Evolutionary conservation across 2,329 filamentous ascomycete genomes (phyloP).

Genomic region (Penicillium olsonii): DNA sequence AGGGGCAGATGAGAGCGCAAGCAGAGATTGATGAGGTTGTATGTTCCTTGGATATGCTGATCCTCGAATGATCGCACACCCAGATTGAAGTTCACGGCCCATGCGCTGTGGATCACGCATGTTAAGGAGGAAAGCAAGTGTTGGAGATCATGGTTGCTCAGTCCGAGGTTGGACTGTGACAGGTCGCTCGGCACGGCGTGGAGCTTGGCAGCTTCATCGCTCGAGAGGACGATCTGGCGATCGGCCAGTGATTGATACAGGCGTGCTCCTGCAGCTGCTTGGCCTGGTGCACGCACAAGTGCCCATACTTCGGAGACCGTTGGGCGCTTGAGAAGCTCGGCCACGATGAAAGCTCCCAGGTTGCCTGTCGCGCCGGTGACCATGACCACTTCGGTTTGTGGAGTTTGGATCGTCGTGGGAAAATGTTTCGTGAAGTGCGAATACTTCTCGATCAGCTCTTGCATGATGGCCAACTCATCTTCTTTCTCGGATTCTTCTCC

Average conservation of each 20-base stretch:
- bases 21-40: conserved; percentile 47
- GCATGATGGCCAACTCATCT: conserved; percentile 50
- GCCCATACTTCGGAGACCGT: conserved; percentile 54
- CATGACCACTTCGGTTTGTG: conserved; percentile 35
- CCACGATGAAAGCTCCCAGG: conserved; percentile 61
- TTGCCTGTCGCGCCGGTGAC: conserved; percentile 68
- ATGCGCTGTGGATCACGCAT: conserved; percentile 63
- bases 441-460: conserved; percentile 51
- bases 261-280: conserved; percentile 45
- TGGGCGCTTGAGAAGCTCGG: conserved; percentile 41
- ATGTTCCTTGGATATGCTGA: conserved; percentile 54
- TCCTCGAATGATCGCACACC: conserved; percentile 58
- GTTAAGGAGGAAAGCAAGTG: conserved; percentile 48
- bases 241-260: conserved; percentile 47
- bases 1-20: conserved; percentile 31
- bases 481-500: conserved; percentile 36
- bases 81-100: conserved; percentile 66
- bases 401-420: conserved; percentile 28
- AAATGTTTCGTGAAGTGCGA: conserved; percentile 33
- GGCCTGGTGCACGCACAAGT: conserved; percentile 51
- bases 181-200: conserved; percentile 52
- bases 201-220: conserved; percentile 40
- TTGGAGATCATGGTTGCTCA: conserved; percentile 45
- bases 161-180: conserved; percentile 51
- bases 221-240: conserved; percentile 32